A percentile compares a stretch with the other conserved stretches of the same genome.
Conservation (phyloP, 257 asterid species). For the Solanum pennellii region DNA sequence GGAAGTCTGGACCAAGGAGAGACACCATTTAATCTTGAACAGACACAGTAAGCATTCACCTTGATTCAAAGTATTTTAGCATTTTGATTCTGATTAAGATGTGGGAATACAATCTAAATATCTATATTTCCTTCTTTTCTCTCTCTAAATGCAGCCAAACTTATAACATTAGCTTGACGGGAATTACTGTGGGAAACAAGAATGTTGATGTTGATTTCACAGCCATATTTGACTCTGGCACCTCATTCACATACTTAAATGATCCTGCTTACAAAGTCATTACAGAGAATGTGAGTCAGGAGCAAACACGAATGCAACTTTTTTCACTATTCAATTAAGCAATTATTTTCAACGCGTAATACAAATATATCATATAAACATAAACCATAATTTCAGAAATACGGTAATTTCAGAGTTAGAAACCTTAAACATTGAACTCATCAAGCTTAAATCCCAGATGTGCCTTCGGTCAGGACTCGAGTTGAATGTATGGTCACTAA, state of each 20-base stretch:
- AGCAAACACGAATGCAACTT: background rate
- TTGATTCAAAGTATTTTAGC: background rate
- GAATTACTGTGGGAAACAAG: constrained; percentile 47
- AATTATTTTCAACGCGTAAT: background rate
- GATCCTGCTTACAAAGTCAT: constrained; percentile 67
- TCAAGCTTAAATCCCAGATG: background rate
- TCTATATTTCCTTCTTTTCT: background rate
- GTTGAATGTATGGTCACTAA: background rate
- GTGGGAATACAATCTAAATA: background rate
- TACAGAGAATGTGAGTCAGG: constrained; percentile 41
- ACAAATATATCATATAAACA: background rate
- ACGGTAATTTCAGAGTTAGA: background rate
- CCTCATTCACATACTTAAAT: constrained; percentile 79
- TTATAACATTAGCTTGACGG: constrained; percentile 67
- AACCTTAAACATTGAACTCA: background rate
- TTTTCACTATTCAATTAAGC: background rate
- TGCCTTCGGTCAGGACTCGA: background rate
- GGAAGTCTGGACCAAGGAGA: constrained; percentile 51
- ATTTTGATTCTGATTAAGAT: background rate
- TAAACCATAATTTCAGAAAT: background rate
- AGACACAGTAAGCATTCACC: constrained; percentile 43
- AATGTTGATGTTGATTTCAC: constrained; percentile 36
- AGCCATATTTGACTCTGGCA: constrained; percentile 84
- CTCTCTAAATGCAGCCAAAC: constrained; percentile 39
- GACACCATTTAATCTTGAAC: constrained; percentile 59